These are phyloP conservation scores for Annona squamosa DNA, from an alignment of 164 flowering plant genomes.

Conservation along the genomic window DNA sequence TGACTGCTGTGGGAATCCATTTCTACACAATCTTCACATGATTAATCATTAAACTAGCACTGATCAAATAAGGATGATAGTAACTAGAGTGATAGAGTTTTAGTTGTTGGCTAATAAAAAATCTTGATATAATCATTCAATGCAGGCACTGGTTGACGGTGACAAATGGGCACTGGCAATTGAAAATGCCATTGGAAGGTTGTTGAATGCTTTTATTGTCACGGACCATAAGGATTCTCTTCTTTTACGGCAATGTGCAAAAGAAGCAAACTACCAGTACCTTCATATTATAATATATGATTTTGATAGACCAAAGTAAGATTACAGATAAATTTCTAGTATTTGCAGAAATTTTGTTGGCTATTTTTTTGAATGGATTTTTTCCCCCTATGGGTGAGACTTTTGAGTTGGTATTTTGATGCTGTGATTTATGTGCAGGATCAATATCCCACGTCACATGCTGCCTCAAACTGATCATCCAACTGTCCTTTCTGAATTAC, in stretches of 20 bases:
- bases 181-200: conserved; percentile 76
- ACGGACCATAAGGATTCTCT: conserved; percentile 74
- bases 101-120: neutral
- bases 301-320: conserved; percentile 68
- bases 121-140: neutral
- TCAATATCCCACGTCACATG: conserved; percentile 66
- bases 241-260: conserved; percentile 63
- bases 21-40: no score
- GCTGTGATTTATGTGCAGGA: conserved; percentile 30
- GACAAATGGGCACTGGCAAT: conserved; percentile 80
- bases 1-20: no score
- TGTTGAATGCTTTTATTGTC: conserved; percentile 87
- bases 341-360: neutral
- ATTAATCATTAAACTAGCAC: neutral
- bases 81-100: neutral
- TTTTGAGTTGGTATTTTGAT: neutral
- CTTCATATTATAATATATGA: conserved; percentile 77
- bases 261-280: conserved; percentile 51
- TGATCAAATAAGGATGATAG: neutral
- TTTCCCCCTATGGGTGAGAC: neutral
- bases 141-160: conserved; percentile 59
- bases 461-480: conserved; percentile 85
- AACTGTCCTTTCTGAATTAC: conserved; percentile 58
- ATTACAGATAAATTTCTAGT: neutral
- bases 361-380: neutral